phyloP scores from a whole-genome alignment of 129 eudicot genomes.

The Tanacetum coccineum region DNA sequence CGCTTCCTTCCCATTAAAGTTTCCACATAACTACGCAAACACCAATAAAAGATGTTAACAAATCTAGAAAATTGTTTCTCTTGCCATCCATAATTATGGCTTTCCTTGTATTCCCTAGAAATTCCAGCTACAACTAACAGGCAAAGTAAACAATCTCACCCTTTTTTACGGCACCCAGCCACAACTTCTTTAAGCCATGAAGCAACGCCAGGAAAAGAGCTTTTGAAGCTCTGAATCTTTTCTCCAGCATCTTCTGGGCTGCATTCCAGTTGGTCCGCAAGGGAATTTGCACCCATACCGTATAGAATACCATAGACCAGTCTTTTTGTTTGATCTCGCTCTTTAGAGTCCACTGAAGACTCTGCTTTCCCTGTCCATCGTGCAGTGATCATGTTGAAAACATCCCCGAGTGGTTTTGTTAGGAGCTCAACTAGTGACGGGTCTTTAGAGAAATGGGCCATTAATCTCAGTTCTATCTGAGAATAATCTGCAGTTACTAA shows the following conservation, averaged over 20 bases:
- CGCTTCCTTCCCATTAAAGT: constrained; percentile 90
- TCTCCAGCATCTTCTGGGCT: constrained; percentile 75
- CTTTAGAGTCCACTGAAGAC: constrained; percentile 53
- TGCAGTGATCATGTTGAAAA: constrained; percentile 83
- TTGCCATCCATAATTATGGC: background rate
- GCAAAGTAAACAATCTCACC: constrained; percentile 41
- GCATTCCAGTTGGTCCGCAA: constrained; percentile 92
- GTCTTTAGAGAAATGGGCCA: constrained; percentile 98
- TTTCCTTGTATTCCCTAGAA: background rate
- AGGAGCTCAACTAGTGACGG: constrained; percentile 69
- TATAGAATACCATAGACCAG: constrained; percentile 86
- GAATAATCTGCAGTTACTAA: constrained; percentile 96
- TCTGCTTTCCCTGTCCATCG: constrained; percentile 78
- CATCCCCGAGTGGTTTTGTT: constrained; percentile 68
- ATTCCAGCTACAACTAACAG: background rate
- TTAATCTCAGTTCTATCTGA: constrained; percentile 90
- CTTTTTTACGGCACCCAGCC: constrained; percentile 61
- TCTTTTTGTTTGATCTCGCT: constrained; percentile 89
- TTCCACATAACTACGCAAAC: constrained; percentile 64
- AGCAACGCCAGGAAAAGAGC: constrained; percentile 84
- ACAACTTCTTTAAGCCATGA: constrained; percentile 95
- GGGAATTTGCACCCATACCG: constrained; percentile 88
- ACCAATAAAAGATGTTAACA: constrained; percentile 12
- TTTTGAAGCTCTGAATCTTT: constrained; percentile 74
- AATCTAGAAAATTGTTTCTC: background rate